Evolutionary conservation across 495 filamentous ascomycete species (phyloP).

Genomic region (Rostrohypoxylon terebratum): DNA sequence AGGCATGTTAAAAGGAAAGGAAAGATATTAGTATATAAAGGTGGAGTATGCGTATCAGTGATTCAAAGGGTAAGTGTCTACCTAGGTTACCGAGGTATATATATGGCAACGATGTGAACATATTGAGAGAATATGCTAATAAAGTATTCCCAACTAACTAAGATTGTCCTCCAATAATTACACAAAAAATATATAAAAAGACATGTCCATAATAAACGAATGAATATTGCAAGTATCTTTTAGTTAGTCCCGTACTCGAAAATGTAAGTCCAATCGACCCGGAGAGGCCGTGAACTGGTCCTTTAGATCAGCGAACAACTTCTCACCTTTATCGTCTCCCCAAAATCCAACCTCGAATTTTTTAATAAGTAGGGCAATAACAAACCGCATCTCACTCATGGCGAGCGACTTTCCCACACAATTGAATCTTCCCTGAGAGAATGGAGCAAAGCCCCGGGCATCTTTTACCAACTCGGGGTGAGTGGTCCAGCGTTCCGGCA

Average conservation of each 20-base stretch:
- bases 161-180: too few species aligned
- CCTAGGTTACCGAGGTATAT: too few species aligned
- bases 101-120: too few species aligned
- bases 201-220: too few species aligned
- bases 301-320: constrained; percentile 50
- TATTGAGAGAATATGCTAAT: too few species aligned
- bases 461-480: constrained; percentile 57
- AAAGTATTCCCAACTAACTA: too few species aligned
- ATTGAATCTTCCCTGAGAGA: constrained; percentile 57
- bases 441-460: constrained; percentile 63
- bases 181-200: too few species aligned
- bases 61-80: too few species aligned
- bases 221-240: background rate
- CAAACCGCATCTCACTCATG: constrained; percentile 61
- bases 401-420: constrained; percentile 68
- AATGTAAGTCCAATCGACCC: constrained; percentile 11
- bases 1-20: too few species aligned
- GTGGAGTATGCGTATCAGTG: too few species aligned
- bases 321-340: constrained; percentile 54
- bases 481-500: constrained; percentile 66
- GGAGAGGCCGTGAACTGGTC: constrained; percentile 58
- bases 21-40: too few species aligned
- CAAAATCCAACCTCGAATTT: constrained; percentile 60
- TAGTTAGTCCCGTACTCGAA: constrained; percentile 8
- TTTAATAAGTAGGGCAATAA: constrained; percentile 56